Evolutionary conservation across 2,329 filamentous ascomycete species (phyloP), one percentile per base, ranked within the genome.

Genomic region (Coniochaeta ligniaria): DNA sequence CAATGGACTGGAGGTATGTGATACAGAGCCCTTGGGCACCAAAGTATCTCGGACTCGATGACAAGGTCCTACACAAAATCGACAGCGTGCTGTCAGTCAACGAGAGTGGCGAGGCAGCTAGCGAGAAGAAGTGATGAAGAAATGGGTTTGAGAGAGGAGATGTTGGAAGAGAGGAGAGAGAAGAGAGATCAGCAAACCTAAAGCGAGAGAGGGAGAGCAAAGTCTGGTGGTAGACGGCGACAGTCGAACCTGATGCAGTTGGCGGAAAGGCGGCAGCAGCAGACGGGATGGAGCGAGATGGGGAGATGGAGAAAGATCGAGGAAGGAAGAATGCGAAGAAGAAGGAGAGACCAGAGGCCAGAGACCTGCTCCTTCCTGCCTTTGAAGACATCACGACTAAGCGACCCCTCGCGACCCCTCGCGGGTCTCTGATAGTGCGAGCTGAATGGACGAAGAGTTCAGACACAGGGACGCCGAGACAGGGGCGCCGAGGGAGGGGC

Each of bases 241-340:
- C 47, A n/a, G 52, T 52, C 26, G 31, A 54, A 6, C 24, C 38
- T 28, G 31, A 52, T 24, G 54, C 7, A 36, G 35, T 8, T 36
- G 7, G 7, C 35, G 35, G 35, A 8, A 14, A 36, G 43, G 60
- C 63, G 43, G 60, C 63, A 63, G 62, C 59, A 61, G 43, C 41
- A 20, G 47, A 35, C 38, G 33, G 35, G 60, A 33, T 35, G 28
- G 47, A 59, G 8, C 5, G 33, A 59, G 28, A 36, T 43, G 28
- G 58, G 36, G 16, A 31, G 47, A 28, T 8, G 26, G 22, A 14
- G 35, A 36, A 41, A 59, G 47, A 54, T 14, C 43, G 43, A 47
- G n/a, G 38, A 41, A 41, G 43, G 43, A 17, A 47, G 43, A 14
- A 47, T 47, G 20, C 8, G 11, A 24, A 24, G 22, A 33, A 20